Evolutionary conservation across 371 early-diverging fungal species (phyloP).

Genomic region (Apophysomyces trapeziformis): DNA sequence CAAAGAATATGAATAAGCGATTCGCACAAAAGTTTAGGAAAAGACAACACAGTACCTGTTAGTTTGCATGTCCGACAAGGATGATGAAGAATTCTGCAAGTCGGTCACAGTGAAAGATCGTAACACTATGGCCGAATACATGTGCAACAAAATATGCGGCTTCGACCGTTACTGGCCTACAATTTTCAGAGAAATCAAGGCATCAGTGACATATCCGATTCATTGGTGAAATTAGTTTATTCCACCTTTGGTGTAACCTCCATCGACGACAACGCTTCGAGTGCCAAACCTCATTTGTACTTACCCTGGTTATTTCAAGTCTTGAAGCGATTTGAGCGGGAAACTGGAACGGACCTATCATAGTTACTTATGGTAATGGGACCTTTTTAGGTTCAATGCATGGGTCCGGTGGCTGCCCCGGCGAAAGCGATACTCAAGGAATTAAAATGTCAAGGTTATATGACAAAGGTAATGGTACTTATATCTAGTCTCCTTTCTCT

Average conservation of each 20-base stretch:
- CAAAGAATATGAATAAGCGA: too few relatives aligned
- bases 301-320: too few relatives aligned
- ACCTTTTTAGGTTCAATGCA: too few relatives aligned
- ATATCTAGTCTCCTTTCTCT: not conserved
- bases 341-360: too few relatives aligned
- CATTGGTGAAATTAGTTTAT: not conserved
- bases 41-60: too few relatives aligned
- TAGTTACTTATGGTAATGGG: too few relatives aligned
- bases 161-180: not conserved
- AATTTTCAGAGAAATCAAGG: not conserved
- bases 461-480: not conserved
- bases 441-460: not conserved
- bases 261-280: not conserved
- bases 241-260: not conserved
- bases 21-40: too few relatives aligned
- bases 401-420: too few relatives aligned
- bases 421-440: not conserved
- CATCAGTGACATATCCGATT: not conserved
- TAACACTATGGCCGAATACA: not conserved
- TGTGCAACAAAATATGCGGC: not conserved
- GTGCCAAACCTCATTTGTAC: not conserved
- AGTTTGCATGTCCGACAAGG: too few relatives aligned
- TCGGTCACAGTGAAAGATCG: not conserved
- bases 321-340: too few relatives aligned
- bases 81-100: not conserved